Evolutionary conservation across 768 basidiomycete species (phyloP).

Genomic region (Megacollybia marginata): DNA sequence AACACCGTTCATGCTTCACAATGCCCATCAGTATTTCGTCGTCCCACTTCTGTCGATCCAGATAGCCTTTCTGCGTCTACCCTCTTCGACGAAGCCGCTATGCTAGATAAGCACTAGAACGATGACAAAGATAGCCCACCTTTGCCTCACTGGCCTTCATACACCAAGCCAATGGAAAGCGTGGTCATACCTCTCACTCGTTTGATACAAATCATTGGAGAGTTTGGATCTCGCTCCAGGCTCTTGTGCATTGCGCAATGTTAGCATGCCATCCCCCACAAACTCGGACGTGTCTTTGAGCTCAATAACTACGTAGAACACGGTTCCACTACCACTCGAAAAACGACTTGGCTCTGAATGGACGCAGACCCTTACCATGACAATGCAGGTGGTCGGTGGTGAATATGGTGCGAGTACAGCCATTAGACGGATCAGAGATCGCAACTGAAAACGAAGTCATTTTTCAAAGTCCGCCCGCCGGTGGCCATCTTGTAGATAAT

Average conservation of each 20-base stretch:
- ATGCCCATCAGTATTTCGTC: slow-evolving; percentile 32
- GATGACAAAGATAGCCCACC: slow-evolving; percentile 7
- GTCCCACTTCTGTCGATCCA: slow-evolving; percentile 30
- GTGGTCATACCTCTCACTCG: slow-evolving; percentile 18
- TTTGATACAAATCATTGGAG: slow-evolving; percentile 15
- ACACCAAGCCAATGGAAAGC: slow-evolving; percentile 15
- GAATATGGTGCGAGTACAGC: slow-evolving; percentile 8
- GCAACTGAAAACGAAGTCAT: too few relatives aligned
- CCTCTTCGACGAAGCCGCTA: slow-evolving; percentile 34
- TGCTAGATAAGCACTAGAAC: neutral
- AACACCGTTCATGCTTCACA: slow-evolving; percentile 34
- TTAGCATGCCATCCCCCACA: slow-evolving; percentile 12
- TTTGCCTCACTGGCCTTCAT: too few relatives aligned
- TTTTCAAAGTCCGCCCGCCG: too few relatives aligned
- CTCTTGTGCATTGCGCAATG: slow-evolving; percentile 15
- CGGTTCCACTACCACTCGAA: slow-evolving; percentile 6
- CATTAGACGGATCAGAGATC: too few relatives aligned
- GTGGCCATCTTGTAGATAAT: too few relatives aligned
- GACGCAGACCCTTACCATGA: too few relatives aligned
- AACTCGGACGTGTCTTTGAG: slow-evolving; percentile 12
- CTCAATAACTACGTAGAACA: slow-evolving; percentile 12
- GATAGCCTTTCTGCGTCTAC: slow-evolving; percentile 24
- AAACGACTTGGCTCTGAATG: slow-evolving; percentile 11
- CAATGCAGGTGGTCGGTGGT: too few relatives aligned
- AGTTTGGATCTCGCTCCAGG: slow-evolving; percentile 19